Evolutionary conservation across 352 stramenopile species (phyloP).

Genomic region (Globisporangium carolinianum): DNA sequence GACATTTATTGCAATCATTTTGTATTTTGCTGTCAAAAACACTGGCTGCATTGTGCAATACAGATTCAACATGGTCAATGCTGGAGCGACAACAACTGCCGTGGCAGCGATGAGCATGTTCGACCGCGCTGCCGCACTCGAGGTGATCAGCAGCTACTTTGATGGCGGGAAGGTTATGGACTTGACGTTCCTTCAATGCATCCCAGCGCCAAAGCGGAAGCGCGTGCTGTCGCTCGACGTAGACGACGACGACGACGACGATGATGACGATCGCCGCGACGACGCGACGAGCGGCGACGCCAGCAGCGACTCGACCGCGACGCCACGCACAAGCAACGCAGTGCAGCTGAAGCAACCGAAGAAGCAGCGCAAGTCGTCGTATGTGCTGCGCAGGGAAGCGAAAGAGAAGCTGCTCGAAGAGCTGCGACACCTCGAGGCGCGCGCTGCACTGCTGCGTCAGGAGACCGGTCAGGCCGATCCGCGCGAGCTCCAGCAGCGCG

Average conservation of each 20-base stretch:
- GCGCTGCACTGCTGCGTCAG: slow-evolving; percentile 4
- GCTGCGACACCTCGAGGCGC: slow-evolving; percentile 4
- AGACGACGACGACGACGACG: neutral
- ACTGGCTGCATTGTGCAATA: too few species aligned
- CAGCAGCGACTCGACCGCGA: neutral
- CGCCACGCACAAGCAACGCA: neutral
- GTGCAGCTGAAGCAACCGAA: neutral
- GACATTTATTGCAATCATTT: too few species aligned
- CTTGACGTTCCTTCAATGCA: neutral
- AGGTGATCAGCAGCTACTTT: neutral
- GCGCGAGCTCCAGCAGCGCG: neutral
- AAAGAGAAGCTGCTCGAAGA: slow-evolving; percentile 9
- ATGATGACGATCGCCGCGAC: neutral
- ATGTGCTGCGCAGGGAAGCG: slow-evolving; percentile 6
- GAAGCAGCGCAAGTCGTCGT: neutral
- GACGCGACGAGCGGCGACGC: slow-evolving; percentile 1
- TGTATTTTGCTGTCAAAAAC: too few species aligned
- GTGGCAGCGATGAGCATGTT: neutral
- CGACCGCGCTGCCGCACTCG: neutral
- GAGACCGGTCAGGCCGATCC: slow-evolving; percentile 1
- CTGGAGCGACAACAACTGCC: too few species aligned
- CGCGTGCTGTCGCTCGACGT: slow-evolving; percentile 1
- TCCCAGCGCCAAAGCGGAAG: neutral
- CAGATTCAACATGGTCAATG: too few species aligned
- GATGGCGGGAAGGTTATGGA: neutral